These are phyloP conservation scores for Hypoxylon sp. DNA, from an alignment of 2,329 filamentous ascomycete genomes.

Conservation along the genomic window DNA sequence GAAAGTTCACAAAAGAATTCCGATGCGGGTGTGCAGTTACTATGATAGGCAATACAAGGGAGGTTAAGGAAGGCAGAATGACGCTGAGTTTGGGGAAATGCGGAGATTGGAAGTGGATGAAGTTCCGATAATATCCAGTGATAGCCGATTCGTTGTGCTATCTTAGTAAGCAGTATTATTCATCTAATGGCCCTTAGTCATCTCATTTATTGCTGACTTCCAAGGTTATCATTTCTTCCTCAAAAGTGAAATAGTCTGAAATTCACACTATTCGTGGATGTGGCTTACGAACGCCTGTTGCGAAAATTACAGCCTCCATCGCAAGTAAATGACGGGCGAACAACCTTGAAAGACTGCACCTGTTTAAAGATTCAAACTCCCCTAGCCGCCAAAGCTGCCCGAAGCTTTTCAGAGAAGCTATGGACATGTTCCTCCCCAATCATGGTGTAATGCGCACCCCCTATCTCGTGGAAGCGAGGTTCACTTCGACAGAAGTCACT, in stretches of 20 bases:
- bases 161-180: neutral
- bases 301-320: too few relatives aligned
- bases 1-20: slow-evolving; percentile 31
- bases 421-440: slow-evolving; percentile 40
- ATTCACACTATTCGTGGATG: neutral
- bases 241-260: neutral
- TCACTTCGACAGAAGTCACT: slow-evolving; percentile 50
- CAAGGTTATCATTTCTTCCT: neutral
- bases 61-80: slow-evolving; percentile 8
- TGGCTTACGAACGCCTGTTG: neutral
- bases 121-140: slow-evolving; percentile 32
- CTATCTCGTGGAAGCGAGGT: slow-evolving; percentile 55
- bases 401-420: neutral
- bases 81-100: slow-evolving; percentile 32
- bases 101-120: slow-evolving; percentile 17
- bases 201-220: neutral
- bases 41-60: slow-evolving; percentile 4
- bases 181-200: neutral
- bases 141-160: slow-evolving; percentile 23
- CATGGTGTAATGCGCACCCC: slow-evolving; percentile 59
- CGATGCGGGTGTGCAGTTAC: slow-evolving; percentile 13
- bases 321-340: neutral
- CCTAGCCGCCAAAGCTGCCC: neutral
- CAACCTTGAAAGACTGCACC: neutral
- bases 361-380: neutral